phyloP scores from a whole-genome alignment of 108 stramenopile species.

The Nitzschia palea region DNA sequence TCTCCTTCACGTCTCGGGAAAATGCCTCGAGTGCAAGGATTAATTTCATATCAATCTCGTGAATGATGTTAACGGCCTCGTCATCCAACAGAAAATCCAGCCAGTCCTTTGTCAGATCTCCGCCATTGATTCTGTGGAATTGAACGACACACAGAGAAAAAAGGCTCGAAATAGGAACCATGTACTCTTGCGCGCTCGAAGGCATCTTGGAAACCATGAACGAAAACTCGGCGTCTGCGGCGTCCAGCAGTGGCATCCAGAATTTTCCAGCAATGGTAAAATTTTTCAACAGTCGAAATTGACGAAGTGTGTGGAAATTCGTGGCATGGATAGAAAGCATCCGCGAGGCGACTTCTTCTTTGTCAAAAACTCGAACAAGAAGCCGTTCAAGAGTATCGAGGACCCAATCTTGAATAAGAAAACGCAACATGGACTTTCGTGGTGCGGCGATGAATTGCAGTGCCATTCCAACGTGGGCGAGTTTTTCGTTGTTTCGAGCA shows the following conservation, averaged over 20 bases:
- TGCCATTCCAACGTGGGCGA: slow-evolving; percentile 50
- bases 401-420: slow-evolving; percentile 58
- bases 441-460: slow-evolving; percentile 73
- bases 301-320: slow-evolving; percentile 56
- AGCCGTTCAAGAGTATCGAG: slow-evolving; percentile 67
- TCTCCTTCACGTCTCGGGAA: slow-evolving; percentile 73
- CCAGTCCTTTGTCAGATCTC: slow-evolving; percentile 71
- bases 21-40: slow-evolving; percentile 70
- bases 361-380: slow-evolving; percentile 65
- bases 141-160: slow-evolving; percentile 85
- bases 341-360: slow-evolving; percentile 54
- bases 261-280: slow-evolving; percentile 73
- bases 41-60: slow-evolving; percentile 78
- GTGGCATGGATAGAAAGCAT: slow-evolving; percentile 75
- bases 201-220: slow-evolving; percentile 64
- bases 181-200: slow-evolving; percentile 59
- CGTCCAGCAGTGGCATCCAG: slow-evolving; percentile 83
- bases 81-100: slow-evolving; percentile 79
- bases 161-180: slow-evolving; percentile 66
- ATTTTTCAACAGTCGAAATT: slow-evolving; percentile 79
- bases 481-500: slow-evolving; percentile 65
- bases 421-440: slow-evolving; percentile 54
- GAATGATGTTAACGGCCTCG: slow-evolving; percentile 72
- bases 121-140: slow-evolving; percentile 65
- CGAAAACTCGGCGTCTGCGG: slow-evolving; percentile 77